Evolutionary conservation across 306 rosid species (phyloP).

Genomic region (Rosa lucieae): DNA sequence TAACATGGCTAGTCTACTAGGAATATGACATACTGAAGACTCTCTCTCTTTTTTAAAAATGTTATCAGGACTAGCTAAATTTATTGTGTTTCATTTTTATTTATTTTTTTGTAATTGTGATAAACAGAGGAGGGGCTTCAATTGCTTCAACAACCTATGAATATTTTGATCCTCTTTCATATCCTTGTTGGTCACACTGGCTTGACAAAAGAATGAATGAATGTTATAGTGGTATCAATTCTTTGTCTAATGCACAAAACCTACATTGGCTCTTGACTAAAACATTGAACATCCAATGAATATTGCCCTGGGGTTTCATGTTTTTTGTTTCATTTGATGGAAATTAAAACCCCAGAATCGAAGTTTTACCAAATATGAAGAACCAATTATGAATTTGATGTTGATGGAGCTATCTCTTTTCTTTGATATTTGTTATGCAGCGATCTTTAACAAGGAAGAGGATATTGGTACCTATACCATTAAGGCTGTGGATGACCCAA

Average conservation of each 20-base stretch:
- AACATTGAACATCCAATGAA: too few species aligned
- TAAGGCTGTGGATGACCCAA: slow-evolving; percentile 44
- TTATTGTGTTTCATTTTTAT: too few species aligned
- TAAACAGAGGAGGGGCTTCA: neutral
- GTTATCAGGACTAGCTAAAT: too few species aligned
- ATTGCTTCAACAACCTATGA: neutral
- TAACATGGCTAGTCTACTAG: too few species aligned
- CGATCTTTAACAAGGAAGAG: slow-evolving; percentile 42
- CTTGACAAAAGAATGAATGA: neutral
- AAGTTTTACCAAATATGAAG: neutral
- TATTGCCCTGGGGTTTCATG: too few species aligned
- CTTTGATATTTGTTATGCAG: slow-evolving; percentile 21
- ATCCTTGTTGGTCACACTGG: neutral
- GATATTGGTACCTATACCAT: slow-evolving; percentile 39
- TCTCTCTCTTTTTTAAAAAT: too few species aligned
- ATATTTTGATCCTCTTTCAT: neutral
- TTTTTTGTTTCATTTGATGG: too few species aligned
- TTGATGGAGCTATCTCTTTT: neutral
- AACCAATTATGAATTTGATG: neutral
- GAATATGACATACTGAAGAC: too few species aligned
- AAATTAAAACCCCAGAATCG: neutral
- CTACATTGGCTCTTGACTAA: too few species aligned
- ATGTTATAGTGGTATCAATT: too few species aligned
- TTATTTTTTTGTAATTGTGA: too few species aligned
- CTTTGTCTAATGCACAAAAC: too few species aligned